phyloP scores from a whole-genome alignment of 1,139 yeast genomes.

The Saccharomyces pastorianus region DNA sequence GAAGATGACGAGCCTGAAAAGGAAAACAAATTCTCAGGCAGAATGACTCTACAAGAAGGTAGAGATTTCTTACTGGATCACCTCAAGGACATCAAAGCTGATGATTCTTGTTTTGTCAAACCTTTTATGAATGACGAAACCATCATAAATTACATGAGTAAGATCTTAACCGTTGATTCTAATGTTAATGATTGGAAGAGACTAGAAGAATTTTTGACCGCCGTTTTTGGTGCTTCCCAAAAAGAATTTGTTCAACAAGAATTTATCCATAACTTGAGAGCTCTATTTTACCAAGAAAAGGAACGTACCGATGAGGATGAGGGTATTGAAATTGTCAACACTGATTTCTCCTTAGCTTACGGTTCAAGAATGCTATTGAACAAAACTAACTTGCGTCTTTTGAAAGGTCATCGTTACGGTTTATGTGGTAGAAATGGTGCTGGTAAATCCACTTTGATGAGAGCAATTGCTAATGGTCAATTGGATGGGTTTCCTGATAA shows the following conservation, averaged over 20 bases:
- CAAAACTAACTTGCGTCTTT: constrained; percentile 77
- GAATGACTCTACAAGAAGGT: constrained; percentile 54
- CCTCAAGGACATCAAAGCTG: constrained; percentile 25
- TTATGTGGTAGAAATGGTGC: constrained; percentile 98
- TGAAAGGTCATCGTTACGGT: constrained; percentile 96
- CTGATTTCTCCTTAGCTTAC: constrained; percentile 91
- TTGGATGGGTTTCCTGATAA: constrained; percentile 95
- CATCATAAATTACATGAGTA: constrained; percentile 44
- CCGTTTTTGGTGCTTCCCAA: constrained; percentile 41
- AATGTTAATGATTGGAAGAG: constrained; percentile 89
- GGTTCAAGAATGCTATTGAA: constrained; percentile 95
- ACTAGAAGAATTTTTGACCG: constrained; percentile 47
- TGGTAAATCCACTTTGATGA: constrained; percentile 95
- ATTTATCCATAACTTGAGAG: constrained; percentile 50
- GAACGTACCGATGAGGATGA: constrained; percentile 51
- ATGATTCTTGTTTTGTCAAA: constrained; percentile 7
- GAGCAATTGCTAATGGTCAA: constrained; percentile 95
- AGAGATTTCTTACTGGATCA: constrained; percentile 38
- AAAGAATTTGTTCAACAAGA: constrained; percentile 37
- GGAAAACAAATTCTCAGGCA: constrained; percentile 70
- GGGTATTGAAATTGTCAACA: constrained; percentile 83
- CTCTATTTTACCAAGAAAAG: constrained; percentile 57
- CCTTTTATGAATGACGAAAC: constrained; percentile 33
- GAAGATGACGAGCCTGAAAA: constrained; percentile 66
- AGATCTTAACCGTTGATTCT: constrained; percentile 60